Conservation (phyloP, 176 grass and related monocot species). For the Ensete glaucum region DNA sequence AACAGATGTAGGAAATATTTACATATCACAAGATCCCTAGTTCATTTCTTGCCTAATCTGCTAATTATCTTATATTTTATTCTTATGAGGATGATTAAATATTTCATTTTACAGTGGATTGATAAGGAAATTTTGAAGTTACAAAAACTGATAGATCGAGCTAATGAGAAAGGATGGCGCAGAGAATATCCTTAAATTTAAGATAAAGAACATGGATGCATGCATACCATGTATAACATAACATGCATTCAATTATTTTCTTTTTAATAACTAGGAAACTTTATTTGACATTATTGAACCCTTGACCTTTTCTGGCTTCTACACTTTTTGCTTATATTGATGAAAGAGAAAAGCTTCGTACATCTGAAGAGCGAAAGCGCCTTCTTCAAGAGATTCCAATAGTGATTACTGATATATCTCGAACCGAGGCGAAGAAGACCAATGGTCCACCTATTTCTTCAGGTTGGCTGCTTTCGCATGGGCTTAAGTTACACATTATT, state of each 20-base stretch:
- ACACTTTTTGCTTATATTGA: slow-evolving; percentile 42
- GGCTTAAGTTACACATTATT: neutral
- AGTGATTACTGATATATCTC: slow-evolving; percentile 35
- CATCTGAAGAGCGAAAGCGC: slow-evolving; percentile 48
- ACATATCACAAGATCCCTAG: neutral
- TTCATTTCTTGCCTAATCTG: neutral
- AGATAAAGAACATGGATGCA: neutral
- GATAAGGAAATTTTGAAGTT: slow-evolving; percentile 49
- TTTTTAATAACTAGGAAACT: neutral
- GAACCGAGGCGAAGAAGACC: slow-evolving; percentile 33
- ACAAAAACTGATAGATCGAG: slow-evolving; percentile 38
- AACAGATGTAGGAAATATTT: too few species aligned
- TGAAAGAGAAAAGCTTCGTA: slow-evolving; percentile 37
- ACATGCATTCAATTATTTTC: neutral
- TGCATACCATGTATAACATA: neutral
- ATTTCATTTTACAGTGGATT: slow-evolving; percentile 65
- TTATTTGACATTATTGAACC: slow-evolving; percentile 12
- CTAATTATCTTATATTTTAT: neutral
- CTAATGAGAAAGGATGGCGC: slow-evolving; percentile 54
- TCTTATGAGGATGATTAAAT: neutral
- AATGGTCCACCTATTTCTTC: neutral
- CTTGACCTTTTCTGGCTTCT: slow-evolving; percentile 56
- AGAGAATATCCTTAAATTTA: slow-evolving; percentile 68
- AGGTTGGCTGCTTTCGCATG: slow-evolving; percentile 4
- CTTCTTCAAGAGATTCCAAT: slow-evolving; percentile 56